Evolutionary conservation across 2,329 filamentous ascomycete genomes (phyloP), one percentile per base, ranked within the genome.

Genomic region (Drechslerella dactyloides): DNA sequence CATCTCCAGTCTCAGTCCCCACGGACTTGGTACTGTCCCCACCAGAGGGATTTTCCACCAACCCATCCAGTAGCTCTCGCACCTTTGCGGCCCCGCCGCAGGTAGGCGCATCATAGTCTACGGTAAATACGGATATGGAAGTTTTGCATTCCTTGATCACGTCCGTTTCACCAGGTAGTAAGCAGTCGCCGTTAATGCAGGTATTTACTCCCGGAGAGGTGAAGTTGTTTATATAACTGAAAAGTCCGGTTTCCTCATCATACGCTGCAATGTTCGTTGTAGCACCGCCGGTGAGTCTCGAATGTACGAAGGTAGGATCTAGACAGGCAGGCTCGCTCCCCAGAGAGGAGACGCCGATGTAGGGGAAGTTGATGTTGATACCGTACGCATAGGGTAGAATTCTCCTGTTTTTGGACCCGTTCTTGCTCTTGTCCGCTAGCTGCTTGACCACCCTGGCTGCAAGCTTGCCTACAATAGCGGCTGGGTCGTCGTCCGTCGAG

Each of bases 171-270:
- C 83, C 82, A 0, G 82, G 82, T n/a, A 85, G 75, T 5, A 76
- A 77, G 75, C 82, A 84, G 61, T 85, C 81, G 0, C 83, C 84
- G 54, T 85, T 84, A 74, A 84, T 82, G 64, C 83, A 84, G 0
- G 78, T 75, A 59, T 85, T 85, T 1, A 82, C 78, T 1, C 81
- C 83, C 0, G 78, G 79, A 2, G 78, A 77, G 1, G 80, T 79
- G 35, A 78, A 77, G 17, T 81, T 78, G 60, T 80, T 80, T 0
- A 76, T 79, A 76, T 79, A 82, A 0, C 73, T 78, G 74, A 85
- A 85, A 0, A 81, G 78, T 0, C 81, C 80, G 1, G 80, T 80
- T 0, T 80, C 78, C 2, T 79, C 77, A 60, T 84, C 81, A 58
- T 78, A 81, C 0, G 82, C 80, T 0, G 82, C 83, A 13, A 79